A percentile compares a stretch with the other conserved stretches of the same genome.
These are phyloP conservation scores for Starmerella apis DNA, from an alignment of 805 yeast genomes.

Conservation along the genomic window DNA sequence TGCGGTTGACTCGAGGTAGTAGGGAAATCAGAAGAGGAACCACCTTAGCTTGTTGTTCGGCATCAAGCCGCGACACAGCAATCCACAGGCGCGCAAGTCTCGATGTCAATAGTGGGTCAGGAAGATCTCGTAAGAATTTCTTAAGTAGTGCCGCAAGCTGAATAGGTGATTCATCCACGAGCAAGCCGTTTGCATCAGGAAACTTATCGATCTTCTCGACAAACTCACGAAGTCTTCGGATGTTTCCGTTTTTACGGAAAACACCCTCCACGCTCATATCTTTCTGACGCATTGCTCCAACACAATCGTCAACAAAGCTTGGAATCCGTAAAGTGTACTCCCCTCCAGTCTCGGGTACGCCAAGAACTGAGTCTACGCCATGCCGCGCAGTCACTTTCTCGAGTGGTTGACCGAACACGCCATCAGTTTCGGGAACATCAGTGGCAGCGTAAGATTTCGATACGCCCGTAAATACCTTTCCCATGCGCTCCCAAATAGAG, in stretches of 20 bases:
- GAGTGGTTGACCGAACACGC: conserved; percentile 70
- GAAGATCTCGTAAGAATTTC: conserved; percentile 83
- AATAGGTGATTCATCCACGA: conserved; percentile 68
- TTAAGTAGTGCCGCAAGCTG: conserved; percentile 89
- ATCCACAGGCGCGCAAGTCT: conserved; percentile 71
- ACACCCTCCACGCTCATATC: conserved; percentile 94
- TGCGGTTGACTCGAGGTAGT: conserved; percentile 73
- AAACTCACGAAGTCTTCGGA: conserved; percentile 63
- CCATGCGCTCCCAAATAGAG: conserved; percentile 40
- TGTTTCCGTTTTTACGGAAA: conserved; percentile 92
- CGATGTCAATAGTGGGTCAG: conserved; percentile 77
- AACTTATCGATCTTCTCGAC: conserved; percentile 61
- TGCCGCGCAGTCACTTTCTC: conserved; percentile 53
- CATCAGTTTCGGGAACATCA: conserved; percentile 8
- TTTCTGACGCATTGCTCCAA: conserved; percentile 72
- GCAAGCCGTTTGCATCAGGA: conserved; percentile 62
- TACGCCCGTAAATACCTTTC: conserved; percentile 32
- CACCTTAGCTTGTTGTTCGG: conserved; percentile 31
- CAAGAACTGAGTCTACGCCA: conserved; percentile 71
- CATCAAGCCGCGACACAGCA: conserved; percentile 29
- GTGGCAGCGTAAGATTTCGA: not conserved
- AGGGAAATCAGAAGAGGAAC: conserved; percentile 55
- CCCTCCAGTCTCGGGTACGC: conserved; percentile 8
- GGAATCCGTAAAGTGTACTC: conserved; percentile 66
- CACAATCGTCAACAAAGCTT: conserved; percentile 71